Evolutionary conservation across 2,329 filamentous ascomycete genomes (phyloP), one percentile per base, ranked within the genome.

Genomic region (Gliomastix tumulicola): DNA sequence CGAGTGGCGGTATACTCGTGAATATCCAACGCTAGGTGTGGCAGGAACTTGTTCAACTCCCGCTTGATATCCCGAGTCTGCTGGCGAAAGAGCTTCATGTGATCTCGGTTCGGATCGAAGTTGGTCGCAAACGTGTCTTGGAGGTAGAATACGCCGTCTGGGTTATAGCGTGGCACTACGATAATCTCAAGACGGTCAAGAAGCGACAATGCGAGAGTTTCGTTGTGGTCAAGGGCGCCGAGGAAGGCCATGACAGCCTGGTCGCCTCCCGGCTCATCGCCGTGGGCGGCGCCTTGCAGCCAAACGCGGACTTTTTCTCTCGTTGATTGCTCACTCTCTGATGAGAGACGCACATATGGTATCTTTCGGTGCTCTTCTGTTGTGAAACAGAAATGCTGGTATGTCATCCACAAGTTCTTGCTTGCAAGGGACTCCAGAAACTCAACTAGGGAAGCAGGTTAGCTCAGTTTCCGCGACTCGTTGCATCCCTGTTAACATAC

Each of bases 21-120:
- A 40, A 50, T 49, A 13, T 57, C 55, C 4, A 56, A 43, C 2
- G 46, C 50, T 9, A 57, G 43, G 13, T 57, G 54, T 0, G 55
- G 55, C 4, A 36, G 36, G 32, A 52, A 57, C 6, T 49, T 40
- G 7, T 37, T 47, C 6, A 56, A 43, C 0, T 55, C 37, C 17
- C 42, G 34, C 40, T 58, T 58, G 28, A 57, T 52, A 16, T 47
- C 41, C 7, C 49, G 46, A 0, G 55, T 57, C 32, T 58, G 55
- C 38, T 53, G 43, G 8, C 53, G 44, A 4, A 49, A 52, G 2
- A 57, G 45, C 19, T 55, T 58, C 2, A 46, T 49, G n/a, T 57
- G 54, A n/a, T 57, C 55, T 2, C 55, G 49, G 36, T 57, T 57
- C 1, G 55, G 55, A 18, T 57, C 55, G 12, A 48, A 50, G 25